Evolutionary conservation across 2,329 filamentous ascomycete genomes (phyloP), one percentile per base, ranked within the genome.

Genomic region (Thelonectria olida): DNA sequence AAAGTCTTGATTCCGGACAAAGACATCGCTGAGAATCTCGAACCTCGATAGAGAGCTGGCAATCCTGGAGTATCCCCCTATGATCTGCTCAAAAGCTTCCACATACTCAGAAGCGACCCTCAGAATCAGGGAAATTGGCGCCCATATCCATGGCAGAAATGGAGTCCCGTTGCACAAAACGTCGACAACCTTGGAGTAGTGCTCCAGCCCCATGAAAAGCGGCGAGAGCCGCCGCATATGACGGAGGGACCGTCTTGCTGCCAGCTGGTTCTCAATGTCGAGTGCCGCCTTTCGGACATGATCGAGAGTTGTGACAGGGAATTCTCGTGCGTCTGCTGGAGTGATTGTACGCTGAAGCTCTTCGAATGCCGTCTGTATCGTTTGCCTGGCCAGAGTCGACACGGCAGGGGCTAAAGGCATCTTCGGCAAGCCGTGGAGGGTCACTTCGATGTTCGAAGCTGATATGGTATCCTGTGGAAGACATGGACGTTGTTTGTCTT

Each of bases 71-170:
- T 83, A 83, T 0, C 72, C 79, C 20, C 68, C 67, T 17, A 83
- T 75, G 4, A 83, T 70, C 1, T 69, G 61, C 17, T 84, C 80
- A 50, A 84, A 80, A 0, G 79, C 77, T 36, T 76, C 74, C 0
- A 77, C 63, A 17, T 76, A 76, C 1, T 81, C 78, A 0, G 63
- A 72, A 0, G 72, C 62, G 5, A 76, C 45, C 36, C 70, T 36
- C 0, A 80, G 53, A 3, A 81, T 71, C 2, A 81, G 63, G 7
- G 73, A 78, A 23, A 82, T 78, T 0, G 79, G 81, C 1, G 80
- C 79, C 82, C 82, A 84, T 1, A 84, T 70, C 76, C 76, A 83
- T 0, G 79, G 71, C 4, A 84, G 34, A 61, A 75, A 84, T 0
- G 77, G 78, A 0, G 80, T 84, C 1, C 80, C 81, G 45, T 83